Evolutionary conservation across 2,329 filamentous ascomycete genomes (phyloP).

Genomic region (Arthrocladium fulminans): DNA sequence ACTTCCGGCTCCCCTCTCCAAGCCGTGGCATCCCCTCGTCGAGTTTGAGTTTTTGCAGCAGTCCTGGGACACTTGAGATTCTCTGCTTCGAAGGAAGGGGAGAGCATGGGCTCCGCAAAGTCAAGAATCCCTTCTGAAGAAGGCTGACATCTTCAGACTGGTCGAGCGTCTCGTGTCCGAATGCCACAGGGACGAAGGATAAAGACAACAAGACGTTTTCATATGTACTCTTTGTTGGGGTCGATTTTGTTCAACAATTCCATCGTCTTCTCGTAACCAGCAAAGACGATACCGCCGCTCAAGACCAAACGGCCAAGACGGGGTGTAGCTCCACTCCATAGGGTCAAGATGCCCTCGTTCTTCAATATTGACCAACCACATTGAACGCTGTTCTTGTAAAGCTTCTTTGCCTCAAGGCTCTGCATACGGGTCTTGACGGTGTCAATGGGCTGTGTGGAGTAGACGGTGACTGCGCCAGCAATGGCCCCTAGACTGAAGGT

Average conservation of each 20-base stretch:
- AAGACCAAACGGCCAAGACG: constrained; percentile 74
- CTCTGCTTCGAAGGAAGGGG: too few species aligned
- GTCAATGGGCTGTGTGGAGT: constrained; percentile 62
- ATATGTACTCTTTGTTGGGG: constrained; percentile 76
- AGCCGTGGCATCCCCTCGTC: too few species aligned
- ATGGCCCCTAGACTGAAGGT: constrained; percentile 88
- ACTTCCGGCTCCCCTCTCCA: too few species aligned
- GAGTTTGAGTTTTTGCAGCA: too few species aligned
- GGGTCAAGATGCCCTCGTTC: constrained; percentile 79
- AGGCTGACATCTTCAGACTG: too few species aligned
- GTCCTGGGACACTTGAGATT: too few species aligned
- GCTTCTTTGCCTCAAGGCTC: constrained; percentile 70
- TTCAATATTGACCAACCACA: constrained; percentile 77
- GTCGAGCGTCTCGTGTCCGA: too few species aligned
- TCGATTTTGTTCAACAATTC: constrained; percentile 73
- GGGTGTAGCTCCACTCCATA: constrained; percentile 90
- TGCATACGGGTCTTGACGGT: constrained; percentile 98
- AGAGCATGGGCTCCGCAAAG: background rate
- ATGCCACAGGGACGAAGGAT: background rate
- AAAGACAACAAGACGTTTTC: constrained; percentile 16
- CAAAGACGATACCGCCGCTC: constrained; percentile 95
- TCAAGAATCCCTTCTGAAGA: background rate
- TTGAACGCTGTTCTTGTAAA: constrained; percentile 80
- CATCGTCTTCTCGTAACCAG: constrained; percentile 88
- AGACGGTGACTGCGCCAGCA: constrained; percentile 83